These are phyloP conservation scores for Schwanniomyces vanrijiae DNA, from an alignment of 805 yeast genomes.

Conservation along the genomic window DNA sequence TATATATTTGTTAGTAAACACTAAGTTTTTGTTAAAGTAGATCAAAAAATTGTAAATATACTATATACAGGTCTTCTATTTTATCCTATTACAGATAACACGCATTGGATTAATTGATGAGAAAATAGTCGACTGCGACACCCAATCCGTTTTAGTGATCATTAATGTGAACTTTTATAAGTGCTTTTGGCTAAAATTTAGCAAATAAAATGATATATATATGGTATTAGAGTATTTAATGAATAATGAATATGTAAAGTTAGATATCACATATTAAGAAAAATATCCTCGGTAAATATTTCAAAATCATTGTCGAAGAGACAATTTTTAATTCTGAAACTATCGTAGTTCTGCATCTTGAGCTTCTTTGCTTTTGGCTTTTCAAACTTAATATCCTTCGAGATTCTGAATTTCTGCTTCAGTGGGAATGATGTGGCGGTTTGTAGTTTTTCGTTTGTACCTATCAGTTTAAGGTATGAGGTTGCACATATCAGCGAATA, in stretches of 20 bases:
- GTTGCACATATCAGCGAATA: slow-evolving; percentile 3
- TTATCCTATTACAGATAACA: neutral
- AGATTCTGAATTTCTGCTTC: slow-evolving; percentile 6
- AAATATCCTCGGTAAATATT: slow-evolving; percentile 10
- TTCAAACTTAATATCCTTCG: slow-evolving; percentile 5
- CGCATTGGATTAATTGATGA: neutral
- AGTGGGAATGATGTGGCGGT: neutral
- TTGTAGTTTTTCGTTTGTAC: neutral
- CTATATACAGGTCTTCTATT: neutral
- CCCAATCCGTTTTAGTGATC: too few relatives aligned
- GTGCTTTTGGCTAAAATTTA: too few relatives aligned
- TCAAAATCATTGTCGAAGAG: slow-evolving; percentile 8
- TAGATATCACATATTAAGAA: slow-evolving; percentile 4
- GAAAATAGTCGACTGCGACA: neutral
- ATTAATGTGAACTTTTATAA: too few relatives aligned
- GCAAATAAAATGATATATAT: too few relatives aligned
- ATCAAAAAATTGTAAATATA: neutral
- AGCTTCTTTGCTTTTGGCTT: slow-evolving; percentile 2
- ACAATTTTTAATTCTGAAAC: slow-evolving; percentile 7
- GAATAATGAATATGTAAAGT: neutral
- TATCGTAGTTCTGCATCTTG: neutral
- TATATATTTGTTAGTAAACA: neutral
- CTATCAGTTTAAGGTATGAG: slow-evolving; percentile 2
- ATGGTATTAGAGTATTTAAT: too few relatives aligned
- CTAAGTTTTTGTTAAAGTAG: neutral